Conservation (phyloP, 305 asterid species). For the Plantago lanceolata region DNA sequence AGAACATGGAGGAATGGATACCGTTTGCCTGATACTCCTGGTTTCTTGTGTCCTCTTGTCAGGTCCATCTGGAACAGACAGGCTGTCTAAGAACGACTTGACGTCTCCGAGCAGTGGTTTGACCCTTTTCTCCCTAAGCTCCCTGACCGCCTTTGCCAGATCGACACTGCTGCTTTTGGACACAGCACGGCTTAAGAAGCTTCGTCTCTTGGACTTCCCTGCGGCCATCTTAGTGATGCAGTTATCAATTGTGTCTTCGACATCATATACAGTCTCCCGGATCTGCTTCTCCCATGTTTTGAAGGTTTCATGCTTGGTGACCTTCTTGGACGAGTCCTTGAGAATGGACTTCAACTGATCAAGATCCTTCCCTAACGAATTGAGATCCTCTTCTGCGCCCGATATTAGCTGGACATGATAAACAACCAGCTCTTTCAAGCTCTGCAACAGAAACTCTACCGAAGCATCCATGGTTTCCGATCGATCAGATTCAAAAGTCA, state of each 20-base stretch:
- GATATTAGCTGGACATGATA: neutral
- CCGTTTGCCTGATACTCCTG: neutral
- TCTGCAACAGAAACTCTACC: neutral
- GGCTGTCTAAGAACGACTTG: neutral
- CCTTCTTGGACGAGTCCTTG: neutral
- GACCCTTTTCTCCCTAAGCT: neutral
- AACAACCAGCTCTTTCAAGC: neutral
- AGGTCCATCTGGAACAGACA: neutral
- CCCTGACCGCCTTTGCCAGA: neutral
- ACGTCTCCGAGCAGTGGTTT: neutral
- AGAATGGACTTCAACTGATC: neutral
- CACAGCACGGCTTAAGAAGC: neutral
- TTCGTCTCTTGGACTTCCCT: neutral
- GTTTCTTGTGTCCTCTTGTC: neutral
- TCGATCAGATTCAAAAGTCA: too few species aligned
- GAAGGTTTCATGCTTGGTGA: neutral
- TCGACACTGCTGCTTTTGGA: neutral
- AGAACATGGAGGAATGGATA: neutral
- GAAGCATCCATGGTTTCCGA: neutral
- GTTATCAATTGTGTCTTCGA: neutral
- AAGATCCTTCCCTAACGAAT: neutral
- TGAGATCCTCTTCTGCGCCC: neutral
- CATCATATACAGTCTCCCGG: neutral
- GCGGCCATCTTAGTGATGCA: neutral
- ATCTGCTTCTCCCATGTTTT: constrained; percentile 3